These are phyloP conservation scores for Aspergillus ibericus DNA, from an alignment of 2,329 filamentous ascomycete genomes.

Conservation along the genomic window DNA sequence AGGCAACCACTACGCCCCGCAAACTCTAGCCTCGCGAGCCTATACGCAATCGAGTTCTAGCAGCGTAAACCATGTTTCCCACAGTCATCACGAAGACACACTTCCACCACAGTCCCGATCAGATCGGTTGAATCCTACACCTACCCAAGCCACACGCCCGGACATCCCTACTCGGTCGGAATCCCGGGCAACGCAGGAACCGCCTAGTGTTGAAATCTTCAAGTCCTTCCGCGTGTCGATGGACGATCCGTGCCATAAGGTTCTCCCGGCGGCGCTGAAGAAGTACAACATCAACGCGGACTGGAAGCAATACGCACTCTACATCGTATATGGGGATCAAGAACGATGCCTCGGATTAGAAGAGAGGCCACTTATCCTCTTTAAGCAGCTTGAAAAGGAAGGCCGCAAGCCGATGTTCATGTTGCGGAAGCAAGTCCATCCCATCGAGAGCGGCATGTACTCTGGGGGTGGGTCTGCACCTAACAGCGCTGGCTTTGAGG, in stretches of 20 bases:
- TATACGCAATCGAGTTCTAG: conserved; percentile 39
- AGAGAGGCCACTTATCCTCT: conserved; percentile 90
- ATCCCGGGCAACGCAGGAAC: conserved; percentile 30
- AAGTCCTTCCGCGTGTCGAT: conserved; percentile 98
- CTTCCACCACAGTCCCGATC: conserved; percentile 29
- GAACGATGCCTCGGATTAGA: conserved; percentile 89
- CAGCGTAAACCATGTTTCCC: conserved; percentile 28
- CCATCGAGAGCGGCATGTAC: conserved; percentile 39
- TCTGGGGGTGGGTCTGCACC: conserved; percentile 28
- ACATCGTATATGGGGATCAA: conserved; percentile 98
- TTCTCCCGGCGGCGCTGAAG: conserved; percentile 89
- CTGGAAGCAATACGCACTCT: conserved; percentile 95
- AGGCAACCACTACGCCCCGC: conserved; percentile 39
- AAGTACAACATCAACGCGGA: conserved; percentile 99
- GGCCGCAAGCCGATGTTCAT: conserved; percentile 99
- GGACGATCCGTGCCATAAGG: conserved; percentile 97
- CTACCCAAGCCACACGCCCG: conserved; percentile 31
- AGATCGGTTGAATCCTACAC: conserved; percentile 35
- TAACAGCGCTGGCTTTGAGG: conserved; percentile 34
- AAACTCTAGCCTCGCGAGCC: conserved; percentile 46
- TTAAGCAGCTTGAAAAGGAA: conserved; percentile 96
- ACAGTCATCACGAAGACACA: conserved; percentile 43
- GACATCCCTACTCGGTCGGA: conserved; percentile 35
- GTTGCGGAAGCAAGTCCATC: conserved; percentile 69
- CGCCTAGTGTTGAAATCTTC: conserved; percentile 81